phyloP scores from a whole-genome alignment of 2,329 filamentous ascomycete genomes.

The Dothideomycetidae sp. region DNA sequence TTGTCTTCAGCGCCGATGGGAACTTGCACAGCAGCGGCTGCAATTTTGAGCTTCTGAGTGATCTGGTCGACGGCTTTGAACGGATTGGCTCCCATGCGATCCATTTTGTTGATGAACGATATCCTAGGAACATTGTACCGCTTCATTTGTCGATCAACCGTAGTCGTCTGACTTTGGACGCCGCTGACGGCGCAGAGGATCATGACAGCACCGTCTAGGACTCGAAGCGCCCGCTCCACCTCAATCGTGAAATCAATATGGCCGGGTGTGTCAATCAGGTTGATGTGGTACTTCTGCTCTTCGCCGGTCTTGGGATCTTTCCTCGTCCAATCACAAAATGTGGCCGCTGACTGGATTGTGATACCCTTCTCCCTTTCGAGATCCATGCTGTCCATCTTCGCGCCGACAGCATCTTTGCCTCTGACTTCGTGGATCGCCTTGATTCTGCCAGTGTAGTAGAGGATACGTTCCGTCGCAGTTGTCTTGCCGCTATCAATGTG shows the following conservation, averaged over 20 bases:
- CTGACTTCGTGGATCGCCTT: conserved; percentile 95
- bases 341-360: conserved; percentile 95
- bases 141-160: conserved; percentile 96
- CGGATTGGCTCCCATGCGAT: conserved; percentile 94
- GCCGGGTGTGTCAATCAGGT: conserved; percentile 94
- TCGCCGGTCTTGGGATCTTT: conserved; percentile 44
- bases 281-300: conserved; percentile 90
- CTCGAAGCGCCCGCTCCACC: conserved; percentile 85
- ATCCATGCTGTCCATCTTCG: conserved; percentile 99
- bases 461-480: conserved; percentile 85
- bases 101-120: conserved; percentile 99
- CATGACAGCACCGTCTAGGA: conserved; percentile 95
- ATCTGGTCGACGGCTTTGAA: conserved; percentile 98
- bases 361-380: conserved; percentile 96
- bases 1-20: conserved; percentile 87
- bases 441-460: conserved; percentile 96
- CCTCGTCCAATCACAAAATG: conserved; percentile 95
- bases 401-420: conserved; percentile 84
- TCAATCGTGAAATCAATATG: conserved; percentile 99
- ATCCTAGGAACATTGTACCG: conserved; percentile 92
- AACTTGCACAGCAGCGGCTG: conserved; percentile 84
- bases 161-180: conserved; percentile 96
- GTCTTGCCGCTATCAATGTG: conserved; percentile 99
- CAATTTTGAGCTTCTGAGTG: conserved; percentile 86
- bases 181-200: conserved; percentile 95